A percentile compares a stretch with the other conserved stretches of the same genome.
Conservation (phyloP, 768 basidiomycete genomes). For the Gymnopilus junonius region DNA sequence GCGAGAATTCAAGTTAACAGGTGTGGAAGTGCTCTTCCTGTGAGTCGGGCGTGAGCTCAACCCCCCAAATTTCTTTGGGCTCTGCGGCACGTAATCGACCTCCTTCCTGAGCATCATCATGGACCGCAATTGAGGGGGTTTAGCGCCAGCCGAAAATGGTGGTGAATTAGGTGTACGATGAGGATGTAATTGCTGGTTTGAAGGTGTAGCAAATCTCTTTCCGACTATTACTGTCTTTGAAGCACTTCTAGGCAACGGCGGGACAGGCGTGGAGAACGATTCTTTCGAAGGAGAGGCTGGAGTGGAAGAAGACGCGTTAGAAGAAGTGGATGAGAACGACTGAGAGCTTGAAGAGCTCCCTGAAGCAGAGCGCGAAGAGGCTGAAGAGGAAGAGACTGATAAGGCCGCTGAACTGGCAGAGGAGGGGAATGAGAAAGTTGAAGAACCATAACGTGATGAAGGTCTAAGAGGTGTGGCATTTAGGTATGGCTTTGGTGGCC, state of each 20-base stretch:
- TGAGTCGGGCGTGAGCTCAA: constrained; percentile 17
- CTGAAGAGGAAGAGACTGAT: constrained; percentile 21
- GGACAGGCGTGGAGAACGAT: constrained; percentile 5
- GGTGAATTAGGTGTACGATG: constrained; percentile 30
- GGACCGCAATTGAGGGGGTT: constrained; percentile 45
- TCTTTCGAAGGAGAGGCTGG: constrained; percentile 45
- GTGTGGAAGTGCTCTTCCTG: constrained; percentile 25
- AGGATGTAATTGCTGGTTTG: background rate
- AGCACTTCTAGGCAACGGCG: background rate
- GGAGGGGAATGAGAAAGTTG: constrained; percentile 35
- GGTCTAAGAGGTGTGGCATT: constrained; percentile 40
- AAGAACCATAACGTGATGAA: constrained; percentile 43
- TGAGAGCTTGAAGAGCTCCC: constrained; percentile 41
- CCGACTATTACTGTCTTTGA: constrained; percentile 1
- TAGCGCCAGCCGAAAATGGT: constrained; percentile 23
- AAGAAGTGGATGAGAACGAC: constrained; percentile 48
- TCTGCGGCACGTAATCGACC: constrained; percentile 73
- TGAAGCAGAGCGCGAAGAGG: constrained; percentile 43
- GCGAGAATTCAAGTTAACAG: background rate
- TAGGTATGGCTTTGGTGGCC: constrained; percentile 43
- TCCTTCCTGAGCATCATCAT: constrained; percentile 73
- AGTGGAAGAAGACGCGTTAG: constrained; percentile 43
- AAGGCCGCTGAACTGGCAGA: constrained; percentile 10
- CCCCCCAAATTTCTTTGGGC: constrained; percentile 55
- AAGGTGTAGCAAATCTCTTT: constrained; percentile 20